Evolutionary conservation across 768 basidiomycete genomes (phyloP), one percentile per base, ranked within the genome.

Genomic region (Xerocomellus amylosporus): DNA sequence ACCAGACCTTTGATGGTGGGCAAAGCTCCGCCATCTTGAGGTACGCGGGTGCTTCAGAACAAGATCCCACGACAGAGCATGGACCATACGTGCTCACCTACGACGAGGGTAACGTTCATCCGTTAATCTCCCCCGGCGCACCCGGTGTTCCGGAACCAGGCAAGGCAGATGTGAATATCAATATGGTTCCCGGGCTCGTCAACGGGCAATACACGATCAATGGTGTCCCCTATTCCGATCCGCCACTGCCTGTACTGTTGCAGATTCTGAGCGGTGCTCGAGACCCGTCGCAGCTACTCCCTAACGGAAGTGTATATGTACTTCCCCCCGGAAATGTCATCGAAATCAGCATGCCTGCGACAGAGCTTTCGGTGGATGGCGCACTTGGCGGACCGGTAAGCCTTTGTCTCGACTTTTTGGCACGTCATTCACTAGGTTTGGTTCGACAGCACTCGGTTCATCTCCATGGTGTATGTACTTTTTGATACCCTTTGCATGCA

Each of bases 271-370:
- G 68, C 24, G 76, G 77, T 2, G 67, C 70, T 8, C 57, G 49
- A n/a, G 49, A 63, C 5, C 64, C 78, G 0, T 60, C 64, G 7
- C 62, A 71, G 17, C 63, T 81, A 7, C 70, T 79, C 17, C 78
- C 78, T 9, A 46, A 62, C 3, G 79, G 76, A 1, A 74, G 68
- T 28, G 72, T 79, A 8, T 78, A 77, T 49, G 60, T 54, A 3
- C 62, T 83, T 15, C 76, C 75, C 0, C 58, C 49, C 0, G 76
- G 77, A 47, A 73, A 75, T 31, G 72, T 77, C 41, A 71, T 82
- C 41, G 79, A 82, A 54, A 50, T 82, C 2, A 73, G 71, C n/a
- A 71, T 81, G 5, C 59, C 56, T 37, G 59, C 58, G 1, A 61
- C 58, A 2, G 55, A 63, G 1, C 51, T 51, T 2, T 39, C 43